These are phyloP conservation scores for Phytophthora agathidicida DNA, from an alignment of 352 stramenopile species.

Conservation along the genomic window DNA sequence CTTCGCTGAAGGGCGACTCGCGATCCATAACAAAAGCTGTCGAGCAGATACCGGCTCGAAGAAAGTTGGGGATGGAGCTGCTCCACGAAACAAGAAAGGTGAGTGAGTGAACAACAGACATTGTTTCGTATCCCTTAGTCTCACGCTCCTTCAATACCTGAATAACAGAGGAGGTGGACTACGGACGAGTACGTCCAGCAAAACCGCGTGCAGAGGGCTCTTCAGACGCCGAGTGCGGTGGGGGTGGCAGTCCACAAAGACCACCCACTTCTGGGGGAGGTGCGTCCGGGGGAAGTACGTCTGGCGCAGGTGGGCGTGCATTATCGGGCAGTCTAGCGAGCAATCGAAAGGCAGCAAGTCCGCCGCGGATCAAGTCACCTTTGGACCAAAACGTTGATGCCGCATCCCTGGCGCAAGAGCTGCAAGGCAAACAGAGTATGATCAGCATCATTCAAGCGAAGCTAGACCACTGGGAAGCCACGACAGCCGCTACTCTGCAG, in stretches of 20 bases:
- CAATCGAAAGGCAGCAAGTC: slow-evolving; percentile 54
- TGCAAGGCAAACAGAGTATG: slow-evolving; percentile 46
- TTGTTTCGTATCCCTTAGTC: too few relatives aligned
- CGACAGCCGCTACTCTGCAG: slow-evolving; percentile 66
- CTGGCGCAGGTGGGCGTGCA: slow-evolving; percentile 22
- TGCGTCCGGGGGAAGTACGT: too few relatives aligned
- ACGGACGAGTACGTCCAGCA: slow-evolving; percentile 29
- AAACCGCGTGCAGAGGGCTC: slow-evolving; percentile 10
- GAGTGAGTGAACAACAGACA: too few relatives aligned
- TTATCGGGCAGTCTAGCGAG: slow-evolving; percentile 62
- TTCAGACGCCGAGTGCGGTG: not conserved
- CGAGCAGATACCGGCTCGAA: slow-evolving; percentile 46
- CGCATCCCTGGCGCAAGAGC: slow-evolving; percentile 35
- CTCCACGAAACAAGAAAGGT: slow-evolving; percentile 65
- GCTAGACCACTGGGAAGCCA: slow-evolving; percentile 64
- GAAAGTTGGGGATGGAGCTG: slow-evolving; percentile 56
- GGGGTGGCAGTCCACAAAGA: slow-evolving; percentile 6
- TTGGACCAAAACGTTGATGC: slow-evolving; percentile 35
- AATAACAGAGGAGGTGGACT: slow-evolving; percentile 45
- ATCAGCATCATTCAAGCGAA: slow-evolving; percentile 63
- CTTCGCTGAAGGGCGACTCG: slow-evolving; percentile 75
- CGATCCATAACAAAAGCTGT: slow-evolving; percentile 74
- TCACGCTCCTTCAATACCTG: too few relatives aligned
- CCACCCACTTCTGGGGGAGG: slow-evolving; percentile 19
- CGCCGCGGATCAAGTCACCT: slow-evolving; percentile 44